Conservation (phyloP, 352 stramenopile species). For the Halophytophthora batemanensis region DNA sequence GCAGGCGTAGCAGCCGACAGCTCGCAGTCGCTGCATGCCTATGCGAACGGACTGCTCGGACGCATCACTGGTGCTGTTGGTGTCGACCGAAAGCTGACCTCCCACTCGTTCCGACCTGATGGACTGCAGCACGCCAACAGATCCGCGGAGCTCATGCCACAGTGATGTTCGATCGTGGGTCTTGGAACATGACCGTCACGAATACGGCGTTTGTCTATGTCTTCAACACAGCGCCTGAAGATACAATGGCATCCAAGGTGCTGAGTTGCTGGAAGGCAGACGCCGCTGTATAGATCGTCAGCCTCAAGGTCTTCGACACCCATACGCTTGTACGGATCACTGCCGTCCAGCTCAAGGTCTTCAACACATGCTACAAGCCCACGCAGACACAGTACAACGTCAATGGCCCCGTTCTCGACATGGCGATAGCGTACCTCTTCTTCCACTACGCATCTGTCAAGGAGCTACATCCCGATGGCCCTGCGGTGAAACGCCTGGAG, state of each 20-base stretch:
- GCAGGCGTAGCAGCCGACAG: neutral
- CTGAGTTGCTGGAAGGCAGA: conserved; percentile 1
- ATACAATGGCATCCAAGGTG: neutral
- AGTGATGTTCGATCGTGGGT: conserved; percentile 1
- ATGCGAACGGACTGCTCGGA: conserved; percentile 17
- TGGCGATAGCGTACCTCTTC: no score
- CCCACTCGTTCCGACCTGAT: conserved; percentile 14
- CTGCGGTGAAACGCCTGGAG: no score
- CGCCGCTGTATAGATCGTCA: neutral
- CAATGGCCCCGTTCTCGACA: no score
- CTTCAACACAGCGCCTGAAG: conserved; percentile 3
- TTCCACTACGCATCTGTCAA: no score
- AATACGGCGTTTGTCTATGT: conserved; percentile 5
- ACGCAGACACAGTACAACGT: no score
- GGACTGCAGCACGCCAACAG: conserved; percentile 4
- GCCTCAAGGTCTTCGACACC: neutral
- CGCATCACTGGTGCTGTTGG: neutral
- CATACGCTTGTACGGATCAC: neutral
- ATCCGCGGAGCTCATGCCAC: neutral
- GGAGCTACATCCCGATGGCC: no score
- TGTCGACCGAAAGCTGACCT: conserved; percentile 11
- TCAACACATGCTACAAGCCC: neutral
- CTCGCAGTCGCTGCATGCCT: conserved; percentile 6
- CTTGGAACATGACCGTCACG: conserved; percentile 5
- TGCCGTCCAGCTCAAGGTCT: neutral